Evolutionary conservation across 768 basidiomycete genomes (phyloP).

Genomic region (Suillus tomentosus): DNA sequence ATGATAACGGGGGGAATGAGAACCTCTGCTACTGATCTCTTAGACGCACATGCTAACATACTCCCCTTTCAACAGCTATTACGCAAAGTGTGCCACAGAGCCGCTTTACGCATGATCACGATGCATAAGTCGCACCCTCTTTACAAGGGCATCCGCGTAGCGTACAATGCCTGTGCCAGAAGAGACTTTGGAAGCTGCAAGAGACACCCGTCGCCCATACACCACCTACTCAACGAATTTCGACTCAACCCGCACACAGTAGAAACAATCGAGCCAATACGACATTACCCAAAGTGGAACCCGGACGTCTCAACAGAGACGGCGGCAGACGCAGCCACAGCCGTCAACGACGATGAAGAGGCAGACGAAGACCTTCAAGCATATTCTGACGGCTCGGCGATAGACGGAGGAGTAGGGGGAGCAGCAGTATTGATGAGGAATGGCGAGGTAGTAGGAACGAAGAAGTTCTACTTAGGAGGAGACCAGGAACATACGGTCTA

Average conservation of each 20-base stretch:
- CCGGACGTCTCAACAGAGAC: constrained; percentile 9
- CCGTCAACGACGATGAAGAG: constrained; percentile 5
- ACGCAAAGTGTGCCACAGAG: constrained; percentile 2
- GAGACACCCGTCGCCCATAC: constrained; percentile 23
- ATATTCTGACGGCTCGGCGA: no score
- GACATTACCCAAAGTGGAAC: constrained; percentile 15
- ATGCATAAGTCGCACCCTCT: constrained; percentile 23
- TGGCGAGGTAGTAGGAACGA: neutral
- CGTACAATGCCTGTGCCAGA: constrained; percentile 11
- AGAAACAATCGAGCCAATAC: constrained; percentile 20
- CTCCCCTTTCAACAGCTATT: constrained; percentile 18
- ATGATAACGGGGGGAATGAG: constrained; percentile 18
- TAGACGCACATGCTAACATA: constrained; percentile 23
- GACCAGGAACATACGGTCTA: constrained; percentile 29
- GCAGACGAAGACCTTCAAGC: no score
- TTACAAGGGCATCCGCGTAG: constrained; percentile 21
- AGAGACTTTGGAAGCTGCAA: constrained; percentile 10
- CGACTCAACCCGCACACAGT: constrained; percentile 13
- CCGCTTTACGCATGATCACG: constrained; percentile 6
- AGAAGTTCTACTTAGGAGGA: constrained; percentile 22
- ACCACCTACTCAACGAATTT: constrained; percentile 22
- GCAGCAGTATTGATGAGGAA: no score
- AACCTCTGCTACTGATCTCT: constrained; percentile 19
- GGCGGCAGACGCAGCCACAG: constrained; percentile 5
- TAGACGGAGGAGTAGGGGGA: no score